Evolutionary conservation across 2,329 filamentous ascomycete species (phyloP).

Genomic region (Diaporthe vaccinii): DNA sequence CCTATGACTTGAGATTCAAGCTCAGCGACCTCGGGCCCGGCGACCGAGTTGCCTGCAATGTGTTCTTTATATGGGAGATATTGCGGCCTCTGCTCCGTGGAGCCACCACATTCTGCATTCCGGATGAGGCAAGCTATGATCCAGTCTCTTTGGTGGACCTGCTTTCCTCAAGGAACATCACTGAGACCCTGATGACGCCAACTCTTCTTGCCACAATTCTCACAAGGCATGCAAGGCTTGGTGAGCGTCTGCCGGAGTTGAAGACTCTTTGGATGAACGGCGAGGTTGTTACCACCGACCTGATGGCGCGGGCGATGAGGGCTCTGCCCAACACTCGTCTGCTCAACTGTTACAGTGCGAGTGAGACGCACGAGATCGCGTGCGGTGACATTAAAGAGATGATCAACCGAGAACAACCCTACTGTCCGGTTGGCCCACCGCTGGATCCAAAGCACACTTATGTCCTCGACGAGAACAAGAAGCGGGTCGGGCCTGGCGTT

Average conservation of each 20-base stretch:
- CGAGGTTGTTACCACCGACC: conserved; percentile 84
- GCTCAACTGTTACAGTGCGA: conserved; percentile 86
- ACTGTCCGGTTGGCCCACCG: conserved; percentile 81
- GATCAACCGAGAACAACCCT: conserved; percentile 70
- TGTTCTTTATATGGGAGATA: conserved; percentile 91
- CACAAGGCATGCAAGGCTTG: conserved; percentile 76
- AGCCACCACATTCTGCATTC: conserved; percentile 81
- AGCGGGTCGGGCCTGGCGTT: conserved; percentile 72
- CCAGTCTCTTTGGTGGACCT: conserved; percentile 80
- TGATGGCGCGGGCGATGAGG: conserved; percentile 76
- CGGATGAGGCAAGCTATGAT: conserved; percentile 83
- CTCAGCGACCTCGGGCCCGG: conserved; percentile 78
- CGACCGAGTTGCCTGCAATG: conserved; percentile 87
- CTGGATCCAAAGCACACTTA: conserved; percentile 78
- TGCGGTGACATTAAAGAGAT: conserved; percentile 81
- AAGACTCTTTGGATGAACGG: conserved; percentile 82
- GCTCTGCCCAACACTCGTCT: conserved; percentile 78
- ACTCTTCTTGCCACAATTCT: conserved; percentile 83
- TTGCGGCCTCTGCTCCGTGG: conserved; percentile 81
- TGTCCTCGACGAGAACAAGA: conserved; percentile 77
- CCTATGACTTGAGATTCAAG: conserved; percentile 79
- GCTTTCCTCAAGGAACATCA: conserved; percentile 74
- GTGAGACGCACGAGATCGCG: conserved; percentile 85
- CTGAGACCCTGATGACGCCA: conserved; percentile 87
- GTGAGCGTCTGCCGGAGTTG: conserved; percentile 73